Conservation (phyloP, 164 flowering plant species). For the Brasenia schreberi region DNA sequence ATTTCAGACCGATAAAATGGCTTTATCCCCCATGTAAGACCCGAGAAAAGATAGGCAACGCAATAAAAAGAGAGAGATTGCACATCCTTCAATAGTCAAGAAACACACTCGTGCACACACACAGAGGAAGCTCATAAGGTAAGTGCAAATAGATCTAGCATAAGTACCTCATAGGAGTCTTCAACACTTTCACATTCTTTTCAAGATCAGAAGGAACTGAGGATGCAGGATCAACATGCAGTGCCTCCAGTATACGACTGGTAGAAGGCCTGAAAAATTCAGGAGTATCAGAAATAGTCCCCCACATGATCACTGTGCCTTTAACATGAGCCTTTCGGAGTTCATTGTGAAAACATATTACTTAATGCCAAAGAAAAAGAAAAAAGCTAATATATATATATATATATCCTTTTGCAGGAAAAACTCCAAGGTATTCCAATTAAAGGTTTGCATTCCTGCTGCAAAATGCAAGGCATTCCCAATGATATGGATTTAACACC, state of each 20-base stretch:
- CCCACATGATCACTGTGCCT: slow-evolving; percentile 3
- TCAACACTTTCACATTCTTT: slow-evolving; percentile 36
- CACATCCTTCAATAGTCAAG: too few species aligned
- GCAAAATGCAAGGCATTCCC: slow-evolving; percentile 8
- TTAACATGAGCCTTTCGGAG: slow-evolving; percentile 6
- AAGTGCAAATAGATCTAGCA: neutral
- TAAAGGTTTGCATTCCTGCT: slow-evolving; percentile 5
- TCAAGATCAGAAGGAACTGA: slow-evolving; percentile 78
- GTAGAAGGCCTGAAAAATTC: slow-evolving; percentile 71
- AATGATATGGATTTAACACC: slow-evolving; percentile 28
- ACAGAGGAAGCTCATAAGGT: too few species aligned
- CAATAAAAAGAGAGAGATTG: neutral
- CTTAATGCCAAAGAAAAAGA: slow-evolving; percentile 7
- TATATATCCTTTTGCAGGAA: slow-evolving; percentile 31
- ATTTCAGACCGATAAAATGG: too few species aligned
- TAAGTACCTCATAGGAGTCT: slow-evolving; percentile 53
- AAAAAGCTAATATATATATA: slow-evolving; percentile 17
- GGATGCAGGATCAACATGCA: slow-evolving; percentile 96
- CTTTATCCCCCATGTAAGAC: neutral
- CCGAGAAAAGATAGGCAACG: neutral
- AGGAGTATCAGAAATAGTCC: slow-evolving; percentile 27
- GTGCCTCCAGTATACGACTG: slow-evolving; percentile 86
- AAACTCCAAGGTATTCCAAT: slow-evolving; percentile 7
- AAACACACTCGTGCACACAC: neutral
- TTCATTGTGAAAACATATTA: slow-evolving; percentile 1